Evolutionary conservation across 2,329 filamentous ascomycete genomes (phyloP), one percentile per base, ranked within the genome.

Genomic region (Grosmannia huntii): DNA sequence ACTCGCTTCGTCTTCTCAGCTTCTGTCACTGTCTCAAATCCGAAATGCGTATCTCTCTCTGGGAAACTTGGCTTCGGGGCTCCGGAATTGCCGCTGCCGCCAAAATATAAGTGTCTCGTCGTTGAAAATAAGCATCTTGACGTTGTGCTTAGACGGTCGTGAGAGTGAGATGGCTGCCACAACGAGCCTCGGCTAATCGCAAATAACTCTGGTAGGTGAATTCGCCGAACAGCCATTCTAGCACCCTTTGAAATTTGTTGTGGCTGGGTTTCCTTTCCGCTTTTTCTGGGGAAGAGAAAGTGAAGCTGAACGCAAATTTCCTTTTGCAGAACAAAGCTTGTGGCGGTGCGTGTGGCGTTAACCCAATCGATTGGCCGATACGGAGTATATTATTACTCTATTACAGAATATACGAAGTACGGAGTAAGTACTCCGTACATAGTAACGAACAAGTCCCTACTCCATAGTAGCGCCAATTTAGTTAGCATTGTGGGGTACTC

Each of bases 21-120:
- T 69, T 95, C 89, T 19, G 87, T 83, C 48, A 96, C 80, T 49
- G 89, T 92, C 73, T 91, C 81, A 70, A 90, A 96, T 56, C 91
- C 91, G 71, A 96, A 96, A 74, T 96, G 90, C 55, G 91, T 96
- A 62, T 85, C 64, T 38, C 65, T 61, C 11, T 53, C 28, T 2
- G 25, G 2, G 9, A 5, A 16, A 11, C n/a, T 9, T 3, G 33
- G 9, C 19, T 27, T 7, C 2, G 31, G 11, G 14, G 19, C n/a
- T 28, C 19, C 36, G n/a, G 10, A 9, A 25, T 38, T 21, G 21
- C 14, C 23, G 21, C 16, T 27, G 19, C 23, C 19, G 16, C 14
- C 31, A 23, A 21, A 4, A 16, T 25, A 23, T 5, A 10, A 10
- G 3, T 19, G 31, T n/a, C 36, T 27, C 10, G 38, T 46, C 19